Conservation (phyloP, 176 grass and related monocot genomes). For the Ensete glaucum region DNA sequence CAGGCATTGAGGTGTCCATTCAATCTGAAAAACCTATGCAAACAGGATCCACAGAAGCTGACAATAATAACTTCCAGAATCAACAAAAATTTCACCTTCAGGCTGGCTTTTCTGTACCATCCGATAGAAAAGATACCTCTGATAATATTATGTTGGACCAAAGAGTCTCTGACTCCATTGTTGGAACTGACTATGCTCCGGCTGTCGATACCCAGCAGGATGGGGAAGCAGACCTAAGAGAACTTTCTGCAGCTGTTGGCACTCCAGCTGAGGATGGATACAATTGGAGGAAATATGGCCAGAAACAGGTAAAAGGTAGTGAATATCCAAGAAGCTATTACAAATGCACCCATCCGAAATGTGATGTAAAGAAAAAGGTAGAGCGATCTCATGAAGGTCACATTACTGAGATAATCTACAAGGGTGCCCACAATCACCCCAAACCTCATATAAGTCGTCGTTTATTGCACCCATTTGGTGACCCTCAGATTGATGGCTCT, state of each 20-base stretch:
- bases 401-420: slow-evolving; percentile 83
- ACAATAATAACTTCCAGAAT: slow-evolving; percentile 2
- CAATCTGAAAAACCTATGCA: not conserved
- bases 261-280: slow-evolving; percentile 51
- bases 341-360: slow-evolving; percentile 61
- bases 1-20: not conserved
- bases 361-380: slow-evolving; percentile 71
- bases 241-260: slow-evolving; percentile 22
- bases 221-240: slow-evolving; percentile 30
- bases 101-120: slow-evolving; percentile 40
- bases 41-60: not conserved
- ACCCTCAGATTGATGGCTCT: slow-evolving; percentile 18
- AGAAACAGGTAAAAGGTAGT: slow-evolving; percentile 66
- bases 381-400: slow-evolving; percentile 55
- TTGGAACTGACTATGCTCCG: slow-evolving; percentile 38
- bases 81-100: slow-evolving; percentile 44
- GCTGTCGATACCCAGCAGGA: slow-evolving; percentile 30
- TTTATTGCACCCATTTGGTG: slow-evolving; percentile 9
- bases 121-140: slow-evolving; percentile 22
- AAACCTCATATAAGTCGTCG: slow-evolving; percentile 31
- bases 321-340: slow-evolving; percentile 69
- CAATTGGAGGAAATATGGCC: slow-evolving; percentile 92
- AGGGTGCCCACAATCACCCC: slow-evolving; percentile 60
- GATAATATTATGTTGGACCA: slow-evolving; percentile 24
- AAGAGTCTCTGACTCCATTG: slow-evolving; percentile 34